Percentiles rank a stretch among this genome's conserved stretches.
Evolutionary conservation across 2,329 filamentous ascomycete species (phyloP).

Genomic region (Coccinonectria pachysandricola): DNA sequence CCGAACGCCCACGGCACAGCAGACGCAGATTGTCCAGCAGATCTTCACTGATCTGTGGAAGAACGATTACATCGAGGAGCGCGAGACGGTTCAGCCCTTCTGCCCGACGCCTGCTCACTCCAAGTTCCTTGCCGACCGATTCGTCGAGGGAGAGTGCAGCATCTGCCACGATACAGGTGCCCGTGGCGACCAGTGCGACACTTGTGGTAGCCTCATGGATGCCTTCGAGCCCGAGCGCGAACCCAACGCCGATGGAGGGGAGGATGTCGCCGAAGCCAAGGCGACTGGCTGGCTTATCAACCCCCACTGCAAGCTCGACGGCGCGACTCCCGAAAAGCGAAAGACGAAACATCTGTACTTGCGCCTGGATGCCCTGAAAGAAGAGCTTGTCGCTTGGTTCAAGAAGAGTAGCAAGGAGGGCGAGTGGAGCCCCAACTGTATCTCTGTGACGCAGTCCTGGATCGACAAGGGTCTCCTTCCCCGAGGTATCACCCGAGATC

Average conservation of each 20-base stretch:
- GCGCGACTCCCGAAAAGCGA: slow-evolving; percentile 64
- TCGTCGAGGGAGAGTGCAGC: slow-evolving; percentile 70
- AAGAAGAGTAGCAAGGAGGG: slow-evolving; percentile 62
- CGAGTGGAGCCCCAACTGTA: slow-evolving; percentile 64
- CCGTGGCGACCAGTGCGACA: slow-evolving; percentile 64
- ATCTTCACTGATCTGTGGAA: slow-evolving; percentile 83
- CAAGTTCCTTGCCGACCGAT: slow-evolving; percentile 75
- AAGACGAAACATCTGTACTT: slow-evolving; percentile 88
- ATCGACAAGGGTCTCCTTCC: slow-evolving; percentile 74
- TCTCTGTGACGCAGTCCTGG: slow-evolving; percentile 71
- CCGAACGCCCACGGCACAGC: slow-evolving; percentile 76
- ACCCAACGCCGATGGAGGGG: slow-evolving; percentile 20
- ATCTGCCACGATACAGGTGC: slow-evolving; percentile 64
- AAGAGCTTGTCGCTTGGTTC: slow-evolving; percentile 69
- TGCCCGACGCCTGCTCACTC: slow-evolving; percentile 59
- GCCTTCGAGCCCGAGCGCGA: slow-evolving; percentile 48
- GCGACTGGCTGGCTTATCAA: slow-evolving; percentile 54
- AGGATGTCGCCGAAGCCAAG: slow-evolving; percentile 24
- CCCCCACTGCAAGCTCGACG: slow-evolving; percentile 85
- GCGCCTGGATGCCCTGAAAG: slow-evolving; percentile 73
- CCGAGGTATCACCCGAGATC: slow-evolving; percentile 82
- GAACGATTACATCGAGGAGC: slow-evolving; percentile 81
- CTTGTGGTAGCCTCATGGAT: slow-evolving; percentile 62
- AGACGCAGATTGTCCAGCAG: slow-evolving; percentile 86
- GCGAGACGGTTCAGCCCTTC: slow-evolving; percentile 80